These are phyloP conservation scores for Thamnidium elegans DNA, from an alignment of 192 early-diverging fungal species.

Conservation along the genomic window DNA sequence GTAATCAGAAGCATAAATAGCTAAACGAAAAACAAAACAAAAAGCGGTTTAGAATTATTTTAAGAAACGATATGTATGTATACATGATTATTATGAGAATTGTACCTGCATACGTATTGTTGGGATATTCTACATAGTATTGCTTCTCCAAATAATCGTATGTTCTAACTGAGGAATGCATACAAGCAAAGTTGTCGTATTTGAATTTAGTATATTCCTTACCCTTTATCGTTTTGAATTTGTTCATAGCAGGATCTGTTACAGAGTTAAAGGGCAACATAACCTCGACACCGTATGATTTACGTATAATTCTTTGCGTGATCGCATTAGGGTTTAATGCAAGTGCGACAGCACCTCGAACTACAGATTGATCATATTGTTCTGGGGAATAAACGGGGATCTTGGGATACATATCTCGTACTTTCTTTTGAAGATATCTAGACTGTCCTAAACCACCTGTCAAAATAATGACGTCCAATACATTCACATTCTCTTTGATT, in stretches of 20 bases:
- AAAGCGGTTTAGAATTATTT: background rate
- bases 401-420: constrained; percentile 35
- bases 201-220: constrained; percentile 4
- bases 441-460: constrained; percentile 54
- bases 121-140: constrained; percentile 1
- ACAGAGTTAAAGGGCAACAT: background rate
- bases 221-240: background rate
- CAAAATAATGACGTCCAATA: constrained; percentile 42
- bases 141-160: background rate
- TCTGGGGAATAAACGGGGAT: constrained; percentile 31
- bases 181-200: background rate
- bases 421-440: constrained; percentile 45
- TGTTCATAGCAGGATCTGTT: constrained; percentile 1
- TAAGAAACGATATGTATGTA: background rate
- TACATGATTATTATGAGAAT: too few relatives aligned
- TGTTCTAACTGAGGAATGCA: background rate
- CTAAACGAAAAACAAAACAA: constrained; percentile 3
- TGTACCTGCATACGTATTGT: constrained; percentile 6
- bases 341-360: constrained; percentile 48
- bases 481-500: constrained; percentile 12
- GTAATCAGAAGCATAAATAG: background rate
- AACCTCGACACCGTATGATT: constrained; percentile 9
- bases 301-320: constrained; percentile 2
- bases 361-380: constrained; percentile 43
- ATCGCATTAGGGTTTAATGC: constrained; percentile 32